Percentiles rank a stretch among this genome's conserved stretches.
phyloP scores from a whole-genome alignment of 805 yeast genomes.

The Myxozyma geophila region DNA sequence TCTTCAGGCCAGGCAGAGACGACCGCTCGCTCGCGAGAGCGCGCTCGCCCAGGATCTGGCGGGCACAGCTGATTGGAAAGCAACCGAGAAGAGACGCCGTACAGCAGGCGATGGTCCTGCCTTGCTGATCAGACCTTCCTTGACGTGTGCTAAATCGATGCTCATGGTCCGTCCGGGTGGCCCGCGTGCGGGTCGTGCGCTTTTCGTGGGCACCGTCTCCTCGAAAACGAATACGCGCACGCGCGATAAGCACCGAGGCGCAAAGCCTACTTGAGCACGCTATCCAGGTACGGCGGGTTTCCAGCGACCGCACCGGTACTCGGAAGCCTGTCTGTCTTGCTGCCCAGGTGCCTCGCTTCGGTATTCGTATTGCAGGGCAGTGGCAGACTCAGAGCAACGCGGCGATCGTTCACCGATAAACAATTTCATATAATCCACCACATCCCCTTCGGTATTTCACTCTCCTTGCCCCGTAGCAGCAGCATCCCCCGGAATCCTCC shows the following conservation, averaged over 20 bases:
- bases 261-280: neutral
- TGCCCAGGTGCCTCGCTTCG: neutral
- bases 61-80: too few relatives aligned
- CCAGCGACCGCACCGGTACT: neutral
- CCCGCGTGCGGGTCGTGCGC: conserved; percentile 8
- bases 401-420: neutral
- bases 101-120: neutral
- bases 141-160: neutral
- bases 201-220: neutral
- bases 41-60: too few relatives aligned
- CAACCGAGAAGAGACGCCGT: too few relatives aligned
- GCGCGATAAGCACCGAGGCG: conserved; percentile 1
- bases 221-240: neutral
- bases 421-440: too few relatives aligned
- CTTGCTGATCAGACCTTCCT: neutral
- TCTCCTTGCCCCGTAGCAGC: too few relatives aligned
- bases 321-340: neutral
- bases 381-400: neutral
- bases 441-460: too few relatives aligned
- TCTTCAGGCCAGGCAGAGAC: neutral
- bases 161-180: neutral
- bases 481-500: neutral
- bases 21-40: neutral
- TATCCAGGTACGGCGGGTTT: neutral
- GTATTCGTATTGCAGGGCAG: too few relatives aligned